Evolutionary conservation across 2,329 filamentous ascomycete species (phyloP).

Genomic region (Phaeophleospora eucalypticola): DNA sequence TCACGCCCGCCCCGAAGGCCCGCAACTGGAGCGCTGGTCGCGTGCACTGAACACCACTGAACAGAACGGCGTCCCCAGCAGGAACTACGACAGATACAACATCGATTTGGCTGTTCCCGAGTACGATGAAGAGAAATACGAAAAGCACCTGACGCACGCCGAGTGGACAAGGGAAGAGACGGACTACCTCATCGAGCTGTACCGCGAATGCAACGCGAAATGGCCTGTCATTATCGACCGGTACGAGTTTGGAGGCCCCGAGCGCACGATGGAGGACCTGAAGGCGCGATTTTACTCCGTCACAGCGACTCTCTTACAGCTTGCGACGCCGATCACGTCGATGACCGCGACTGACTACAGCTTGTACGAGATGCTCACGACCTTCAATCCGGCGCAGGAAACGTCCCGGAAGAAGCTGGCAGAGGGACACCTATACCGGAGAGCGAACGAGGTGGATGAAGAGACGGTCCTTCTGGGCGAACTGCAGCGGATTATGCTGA

Average conservation of each 20-base stretch:
- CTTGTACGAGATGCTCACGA: slow-evolving; percentile 77
- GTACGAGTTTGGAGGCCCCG: slow-evolving; percentile 48
- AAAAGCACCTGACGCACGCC: slow-evolving; percentile 60
- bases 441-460: slow-evolving; percentile 83
- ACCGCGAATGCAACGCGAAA: slow-evolving; percentile 74
- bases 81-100: slow-evolving; percentile 77
- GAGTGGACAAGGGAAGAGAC: slow-evolving; percentile 94
- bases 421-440: slow-evolving; percentile 70
- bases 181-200: slow-evolving; percentile 77
- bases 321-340: slow-evolving; percentile 72
- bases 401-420: slow-evolving; percentile 79
- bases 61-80: not conserved
- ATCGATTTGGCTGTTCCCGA: slow-evolving; percentile 71
- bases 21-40: slow-evolving; percentile 11
- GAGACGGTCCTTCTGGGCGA: slow-evolving; percentile 87
- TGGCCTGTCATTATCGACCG: slow-evolving; percentile 92
- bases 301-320: slow-evolving; percentile 74
- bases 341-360: slow-evolving; percentile 86
- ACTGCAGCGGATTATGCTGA: slow-evolving; percentile 83
- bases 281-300: slow-evolving; percentile 89
- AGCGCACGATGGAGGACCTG: slow-evolving; percentile 78
- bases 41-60: slow-evolving; percentile 7
- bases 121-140: slow-evolving; percentile 86
- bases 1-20: not conserved
- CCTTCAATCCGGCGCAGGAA: slow-evolving; percentile 80